These are phyloP conservation scores for sunflower (Helianthus annuus) DNA, from an alignment of 129 eudicot species.

Conservation along the genomic window HanXRQr2.0-SUNRISE NC_035448.2:169853489-169853988, in stretches of 20 bases:
- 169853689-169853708: constrained; percentile 57
- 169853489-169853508: too few species aligned
- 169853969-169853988: background rate
- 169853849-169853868: background rate
- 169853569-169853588: constrained; percentile 5
- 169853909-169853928: too few species aligned
- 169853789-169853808: constrained; percentile 57
- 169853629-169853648: constrained; percentile 70
- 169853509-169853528: too few species aligned
- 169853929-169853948: too few species aligned
- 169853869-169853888: too few species aligned
- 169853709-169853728: constrained; percentile 57
- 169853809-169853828: constrained; percentile 64
- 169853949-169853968: too few species aligned
- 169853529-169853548: too few species aligned
- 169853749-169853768: constrained; percentile 58
- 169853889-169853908: too few species aligned
- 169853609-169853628: constrained; percentile 85
- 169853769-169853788: constrained; percentile 56
- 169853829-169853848: constrained; percentile 70
- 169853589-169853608: constrained; percentile 44
- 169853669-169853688: constrained; percentile 50
- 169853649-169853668: constrained; percentile 63
- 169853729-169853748: constrained; percentile 55
- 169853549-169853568: background rate